Conservation (phyloP, 2,329 filamentous ascomycete genomes). For the Saccharata proteae region DNA sequence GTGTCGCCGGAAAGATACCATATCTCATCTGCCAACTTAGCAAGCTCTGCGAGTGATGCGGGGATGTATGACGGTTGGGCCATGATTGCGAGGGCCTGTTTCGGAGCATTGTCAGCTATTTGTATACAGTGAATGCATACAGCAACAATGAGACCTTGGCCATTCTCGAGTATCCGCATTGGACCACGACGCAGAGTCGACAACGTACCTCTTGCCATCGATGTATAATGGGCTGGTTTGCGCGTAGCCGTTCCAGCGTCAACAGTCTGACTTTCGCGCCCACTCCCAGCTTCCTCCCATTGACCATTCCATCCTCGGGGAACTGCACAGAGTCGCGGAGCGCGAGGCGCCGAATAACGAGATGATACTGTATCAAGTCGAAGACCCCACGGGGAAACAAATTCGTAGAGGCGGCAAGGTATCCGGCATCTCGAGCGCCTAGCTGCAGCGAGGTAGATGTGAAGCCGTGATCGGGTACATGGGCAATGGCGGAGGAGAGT, state of each 20-base stretch:
- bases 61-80: constrained; percentile 70
- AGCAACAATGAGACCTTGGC: neutral
- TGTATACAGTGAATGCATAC: neutral
- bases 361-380: constrained; percentile 68
- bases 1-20: constrained; percentile 75
- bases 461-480: constrained; percentile 77
- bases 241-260: constrained; percentile 64
- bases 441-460: constrained; percentile 58
- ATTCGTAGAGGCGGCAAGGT: constrained; percentile 74
- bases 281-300: constrained; percentile 31
- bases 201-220: constrained; percentile 72
- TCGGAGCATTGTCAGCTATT: constrained; percentile 8
- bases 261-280: constrained; percentile 57
- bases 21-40: constrained; percentile 79
- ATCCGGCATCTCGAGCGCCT: constrained; percentile 74
- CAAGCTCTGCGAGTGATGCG: constrained; percentile 65
- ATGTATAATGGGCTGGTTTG: constrained; percentile 59
- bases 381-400: constrained; percentile 71
- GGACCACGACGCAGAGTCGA: neutral
- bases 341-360: constrained; percentile 52
- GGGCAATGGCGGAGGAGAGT: constrained; percentile 64
- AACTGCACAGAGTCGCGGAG: constrained; percentile 41
- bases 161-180: neutral
- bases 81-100: constrained; percentile 77
- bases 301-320: constrained; percentile 18